Percentiles rank a stretch among this genome's conserved stretches.
These are phyloP conservation scores for Passiflora organensis DNA, from an alignment of 345 rosid genomes.

Conservation along the genomic window DNA sequence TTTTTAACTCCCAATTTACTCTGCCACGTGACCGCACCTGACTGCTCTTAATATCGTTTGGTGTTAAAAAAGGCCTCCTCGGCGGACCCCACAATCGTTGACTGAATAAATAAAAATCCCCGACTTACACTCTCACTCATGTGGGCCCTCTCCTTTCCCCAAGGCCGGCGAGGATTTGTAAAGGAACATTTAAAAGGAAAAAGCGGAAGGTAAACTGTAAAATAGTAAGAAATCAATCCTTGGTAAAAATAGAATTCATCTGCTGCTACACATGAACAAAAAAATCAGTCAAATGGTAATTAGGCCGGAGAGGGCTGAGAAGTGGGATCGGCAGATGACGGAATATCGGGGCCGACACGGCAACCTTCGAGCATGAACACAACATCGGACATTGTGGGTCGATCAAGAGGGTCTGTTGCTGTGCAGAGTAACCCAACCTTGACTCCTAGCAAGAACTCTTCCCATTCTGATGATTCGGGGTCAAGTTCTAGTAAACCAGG, in stretches of 20 bases:
- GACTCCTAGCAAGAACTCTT: conserved; percentile 84
- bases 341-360: conserved; percentile 78
- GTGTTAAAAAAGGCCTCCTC: conserved; percentile 19
- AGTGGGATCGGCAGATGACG: conserved; percentile 80
- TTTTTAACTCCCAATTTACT: background rate
- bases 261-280: conserved; percentile 7
- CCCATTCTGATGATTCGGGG: conserved; percentile 98
- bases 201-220: conserved; percentile 10
- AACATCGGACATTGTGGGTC: conserved; percentile 81
- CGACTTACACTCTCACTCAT: background rate
- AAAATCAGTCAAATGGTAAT: conserved; percentile 10
- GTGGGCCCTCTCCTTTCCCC: conserved; percentile 7
- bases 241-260: background rate
- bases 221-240: background rate
- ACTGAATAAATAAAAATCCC: conserved; percentile 6
- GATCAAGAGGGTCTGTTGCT: conserved; percentile 74
- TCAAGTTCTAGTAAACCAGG: conserved; percentile 91
- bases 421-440: conserved; percentile 95
- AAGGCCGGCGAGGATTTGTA: conserved; percentile 16
- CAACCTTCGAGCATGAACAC: conserved; percentile 99
- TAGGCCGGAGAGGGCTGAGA: conserved; percentile 78
- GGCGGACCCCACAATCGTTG: conserved; percentile 33
- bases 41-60: conserved; percentile 9
- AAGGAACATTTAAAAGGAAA: background rate
- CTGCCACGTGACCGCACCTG: conserved; percentile 42